phyloP scores from a whole-genome alignment of 352 stramenopile species.

The Phytopythium kandeliae region DNA sequence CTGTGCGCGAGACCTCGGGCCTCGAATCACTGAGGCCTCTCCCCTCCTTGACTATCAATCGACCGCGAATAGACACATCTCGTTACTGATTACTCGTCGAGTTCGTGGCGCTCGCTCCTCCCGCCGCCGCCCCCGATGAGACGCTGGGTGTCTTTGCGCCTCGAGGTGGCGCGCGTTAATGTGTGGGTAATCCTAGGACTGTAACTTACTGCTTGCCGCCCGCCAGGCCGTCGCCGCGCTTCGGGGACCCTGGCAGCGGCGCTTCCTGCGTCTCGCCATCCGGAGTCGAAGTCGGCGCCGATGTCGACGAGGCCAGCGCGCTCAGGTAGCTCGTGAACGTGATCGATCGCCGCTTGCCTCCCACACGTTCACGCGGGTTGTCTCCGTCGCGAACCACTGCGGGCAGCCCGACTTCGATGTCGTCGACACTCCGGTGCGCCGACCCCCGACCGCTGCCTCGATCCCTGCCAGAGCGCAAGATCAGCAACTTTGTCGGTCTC shows the following conservation, averaged over 20 bases:
- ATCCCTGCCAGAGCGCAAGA: slow-evolving; percentile 10
- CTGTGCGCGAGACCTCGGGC: not conserved
- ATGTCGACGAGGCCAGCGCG: not conserved
- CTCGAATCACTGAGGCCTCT: not conserved
- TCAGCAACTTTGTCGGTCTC: too few species aligned
- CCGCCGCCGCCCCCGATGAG: not conserved
- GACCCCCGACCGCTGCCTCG: slow-evolving; percentile 7
- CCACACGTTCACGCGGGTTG: slow-evolving; percentile 34
- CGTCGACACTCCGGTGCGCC: slow-evolving; percentile 52
- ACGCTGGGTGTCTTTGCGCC: not conserved
- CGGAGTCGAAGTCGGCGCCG: not conserved
- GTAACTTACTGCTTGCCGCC: not conserved
- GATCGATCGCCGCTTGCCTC: slow-evolving; percentile 63
- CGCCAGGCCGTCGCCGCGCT: not conserved
- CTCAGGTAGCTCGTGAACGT: slow-evolving; percentile 60
- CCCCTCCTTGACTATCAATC: not conserved
- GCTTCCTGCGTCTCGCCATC: not conserved
- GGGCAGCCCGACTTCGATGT: slow-evolving; percentile 72
- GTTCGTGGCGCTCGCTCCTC: not conserved
- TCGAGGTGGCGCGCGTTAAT: not conserved
- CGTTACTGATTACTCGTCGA: not conserved
- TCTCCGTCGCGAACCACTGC: slow-evolving; percentile 34
- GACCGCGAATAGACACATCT: slow-evolving; percentile 2
- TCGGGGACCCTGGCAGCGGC: not conserved
- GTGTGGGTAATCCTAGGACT: not conserved